These are phyloP conservation scores for Botrytis aclada DNA, from an alignment of 2,329 filamentous ascomycete species.

Conservation along the genomic window DNA sequence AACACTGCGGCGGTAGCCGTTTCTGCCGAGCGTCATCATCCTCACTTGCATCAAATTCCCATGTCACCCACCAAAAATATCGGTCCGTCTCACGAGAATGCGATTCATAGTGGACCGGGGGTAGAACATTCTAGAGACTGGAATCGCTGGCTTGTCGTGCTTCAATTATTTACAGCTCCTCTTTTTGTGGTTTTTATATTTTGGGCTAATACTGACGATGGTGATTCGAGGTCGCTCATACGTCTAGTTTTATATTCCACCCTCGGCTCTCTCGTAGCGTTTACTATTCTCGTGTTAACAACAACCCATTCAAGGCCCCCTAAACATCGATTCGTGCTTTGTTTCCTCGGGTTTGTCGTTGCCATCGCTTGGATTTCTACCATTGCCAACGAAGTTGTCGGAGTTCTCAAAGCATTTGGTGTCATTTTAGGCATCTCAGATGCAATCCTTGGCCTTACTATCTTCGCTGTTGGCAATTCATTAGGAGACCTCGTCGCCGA, in stretches of 20 bases:
- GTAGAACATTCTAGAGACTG: conserved; percentile 48
- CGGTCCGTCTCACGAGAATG: conserved; percentile 18
- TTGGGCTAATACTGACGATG: conserved; percentile 65
- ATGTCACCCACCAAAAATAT: conserved; percentile 20
- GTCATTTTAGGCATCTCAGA: conserved; percentile 92
- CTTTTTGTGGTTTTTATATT: conserved; percentile 75
- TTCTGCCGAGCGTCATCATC: conserved; percentile 33
- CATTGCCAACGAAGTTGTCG: conserved; percentile 92
- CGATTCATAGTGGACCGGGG: conserved; percentile 7
- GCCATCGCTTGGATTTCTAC: conserved; percentile 95
- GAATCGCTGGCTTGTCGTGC: conserved; percentile 85
- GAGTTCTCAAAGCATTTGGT: conserved; percentile 87
- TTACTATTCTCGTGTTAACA: conserved; percentile 64
- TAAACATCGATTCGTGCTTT: conserved; percentile 73
- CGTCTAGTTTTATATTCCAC: conserved; percentile 62
- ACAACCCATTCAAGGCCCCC: conserved; percentile 67
- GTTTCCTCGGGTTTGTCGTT: conserved; percentile 86
- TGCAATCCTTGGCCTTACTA: conserved; percentile 87
- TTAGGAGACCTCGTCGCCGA: conserved; percentile 92
- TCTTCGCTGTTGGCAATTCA: conserved; percentile 95
- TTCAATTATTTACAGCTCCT: conserved; percentile 85
- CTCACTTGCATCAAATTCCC: conserved; percentile 23
- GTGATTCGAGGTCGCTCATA: conserved; percentile 53
- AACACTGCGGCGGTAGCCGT: conserved; percentile 38
- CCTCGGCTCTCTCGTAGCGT: conserved; percentile 62